Evolutionary conservation across 495 filamentous ascomycete genomes (phyloP).

Genomic region (Hypoxylon fragiforme): DNA sequence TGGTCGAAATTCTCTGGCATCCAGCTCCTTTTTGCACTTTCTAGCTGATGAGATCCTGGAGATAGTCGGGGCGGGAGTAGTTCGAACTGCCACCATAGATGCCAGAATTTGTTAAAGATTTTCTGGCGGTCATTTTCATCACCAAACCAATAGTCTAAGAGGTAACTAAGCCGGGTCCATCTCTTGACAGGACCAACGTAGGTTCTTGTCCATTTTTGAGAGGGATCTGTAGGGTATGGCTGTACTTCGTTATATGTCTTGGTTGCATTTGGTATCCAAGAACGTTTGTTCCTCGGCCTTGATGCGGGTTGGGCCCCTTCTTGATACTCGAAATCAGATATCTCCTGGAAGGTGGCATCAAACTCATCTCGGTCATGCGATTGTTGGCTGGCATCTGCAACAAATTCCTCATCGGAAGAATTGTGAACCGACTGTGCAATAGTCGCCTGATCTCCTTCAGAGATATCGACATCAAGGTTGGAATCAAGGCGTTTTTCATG

Average conservation of each 20-base stretch:
- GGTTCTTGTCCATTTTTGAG: constrained; percentile 48
- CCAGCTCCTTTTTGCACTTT: constrained; percentile 45
- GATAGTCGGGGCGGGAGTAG: constrained; percentile 43
- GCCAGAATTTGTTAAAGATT: constrained; percentile 45
- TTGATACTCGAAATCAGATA: constrained; percentile 16
- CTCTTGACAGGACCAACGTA: constrained; percentile 50
- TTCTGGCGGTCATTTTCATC: constrained; percentile 42
- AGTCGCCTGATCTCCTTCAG: constrained; percentile 18
- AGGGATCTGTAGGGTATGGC: constrained; percentile 48
- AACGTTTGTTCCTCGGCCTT: constrained; percentile 14
- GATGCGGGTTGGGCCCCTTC: constrained; percentile 7
- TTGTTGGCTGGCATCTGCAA: constrained; percentile 16
- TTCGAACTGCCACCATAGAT: constrained; percentile 43
- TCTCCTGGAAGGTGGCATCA: constrained; percentile 10
- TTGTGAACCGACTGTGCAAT: not conserved
- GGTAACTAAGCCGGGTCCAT: constrained; percentile 47
- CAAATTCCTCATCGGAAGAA: constrained; percentile 32
- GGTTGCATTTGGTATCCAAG: constrained; percentile 24
- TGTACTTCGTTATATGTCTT: constrained; percentile 44
- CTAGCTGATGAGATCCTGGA: constrained; percentile 30
- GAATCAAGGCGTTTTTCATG: constrained; percentile 20
- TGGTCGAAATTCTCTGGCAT: constrained; percentile 39
- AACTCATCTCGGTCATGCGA: constrained; percentile 24
- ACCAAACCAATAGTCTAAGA: constrained; percentile 50
- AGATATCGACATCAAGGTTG: constrained; percentile 4